phyloP scores from a whole-genome alignment of 208 protist species.

The Acanthamoeba divionensis region DNA sequence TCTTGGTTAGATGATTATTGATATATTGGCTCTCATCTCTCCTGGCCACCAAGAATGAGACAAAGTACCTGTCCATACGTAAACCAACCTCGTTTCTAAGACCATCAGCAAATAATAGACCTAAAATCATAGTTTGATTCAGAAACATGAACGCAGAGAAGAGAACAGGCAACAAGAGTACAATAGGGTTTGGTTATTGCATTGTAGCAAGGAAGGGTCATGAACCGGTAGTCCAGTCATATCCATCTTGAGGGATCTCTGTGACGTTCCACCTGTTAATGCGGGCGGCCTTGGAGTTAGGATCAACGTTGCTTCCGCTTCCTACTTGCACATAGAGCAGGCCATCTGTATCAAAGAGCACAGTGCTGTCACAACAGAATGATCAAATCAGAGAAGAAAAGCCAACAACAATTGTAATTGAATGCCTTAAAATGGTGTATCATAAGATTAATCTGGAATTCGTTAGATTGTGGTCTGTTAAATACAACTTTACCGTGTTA shows the following conservation, averaged over 20 bases:
- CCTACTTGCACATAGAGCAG: constrained; percentile 43
- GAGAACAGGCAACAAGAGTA: neutral
- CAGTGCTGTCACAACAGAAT: neutral
- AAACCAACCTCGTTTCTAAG: constrained; percentile 43
- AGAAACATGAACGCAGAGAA: neutral
- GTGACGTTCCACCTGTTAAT: neutral
- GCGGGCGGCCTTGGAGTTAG: neutral
- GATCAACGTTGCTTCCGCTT: constrained; percentile 30
- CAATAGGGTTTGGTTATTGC: neutral
- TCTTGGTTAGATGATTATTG: no score
- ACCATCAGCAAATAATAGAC: constrained; percentile 20
- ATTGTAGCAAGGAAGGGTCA: no score
- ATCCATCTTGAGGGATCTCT: neutral
- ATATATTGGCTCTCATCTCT: no score
- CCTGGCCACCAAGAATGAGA: no score
- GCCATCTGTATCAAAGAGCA: neutral
- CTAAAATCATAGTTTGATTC: neutral
- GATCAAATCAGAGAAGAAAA: no score
- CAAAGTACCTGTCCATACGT: neutral
- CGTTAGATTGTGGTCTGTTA: no score
- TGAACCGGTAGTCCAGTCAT: no score
- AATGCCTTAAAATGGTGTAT: no score
- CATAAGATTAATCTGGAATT: no score
- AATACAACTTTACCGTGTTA: neutral
- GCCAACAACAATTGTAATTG: no score